Evolutionary conservation across 306 rosid genomes (phyloP), one percentile per base, ranked within the genome.

Genomic region (Castanea sativa): DNA sequence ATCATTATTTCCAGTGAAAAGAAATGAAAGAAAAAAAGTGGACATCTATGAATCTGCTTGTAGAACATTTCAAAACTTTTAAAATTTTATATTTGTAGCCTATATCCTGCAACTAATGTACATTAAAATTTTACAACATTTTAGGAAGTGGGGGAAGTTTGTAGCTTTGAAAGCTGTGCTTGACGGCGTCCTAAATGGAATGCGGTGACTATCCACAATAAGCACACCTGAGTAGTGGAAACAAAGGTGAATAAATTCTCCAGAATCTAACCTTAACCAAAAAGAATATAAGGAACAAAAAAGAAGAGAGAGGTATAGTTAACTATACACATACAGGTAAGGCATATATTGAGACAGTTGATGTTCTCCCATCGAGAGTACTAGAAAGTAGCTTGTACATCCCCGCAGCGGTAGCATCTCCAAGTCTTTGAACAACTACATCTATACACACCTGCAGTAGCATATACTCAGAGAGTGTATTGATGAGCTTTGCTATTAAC

Each of bases 401-500:
- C 79, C 91, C 99, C 51, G 98, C 99, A 27, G 99, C 99, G 10
- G 99, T 55, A 76, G 97, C 99, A 77, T 95, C 98, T 79, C 99
- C 98, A 43, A 95, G 93, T 83, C 98, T 89, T 86, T 95, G 99
- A 90, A 95, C 92, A 38, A 95, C 72, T 43, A 93, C 98, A 78
- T 95, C 98, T 72, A 95, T 91, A 86, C 93, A 95, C 69, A 95
- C 86, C 99, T 95, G 90, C 88, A 79, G 65, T 69, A 79, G 53
- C 72, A 78, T 53, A 56, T 51, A 70, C 14, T 83, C 25, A 7
- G 80, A 58, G 11, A 27, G 71, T 74, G 18, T 41, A 58, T 52
- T 16, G 23, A 82, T 63, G 45, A 35, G 63, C 19, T 25, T 43
- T 60, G 58, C 23, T 56, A 45, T 73, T 25, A 58, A 55, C 25